Evolutionary conservation across 495 filamentous ascomycete genomes (phyloP).

Genomic region (Cudoniella acicularis): DNA sequence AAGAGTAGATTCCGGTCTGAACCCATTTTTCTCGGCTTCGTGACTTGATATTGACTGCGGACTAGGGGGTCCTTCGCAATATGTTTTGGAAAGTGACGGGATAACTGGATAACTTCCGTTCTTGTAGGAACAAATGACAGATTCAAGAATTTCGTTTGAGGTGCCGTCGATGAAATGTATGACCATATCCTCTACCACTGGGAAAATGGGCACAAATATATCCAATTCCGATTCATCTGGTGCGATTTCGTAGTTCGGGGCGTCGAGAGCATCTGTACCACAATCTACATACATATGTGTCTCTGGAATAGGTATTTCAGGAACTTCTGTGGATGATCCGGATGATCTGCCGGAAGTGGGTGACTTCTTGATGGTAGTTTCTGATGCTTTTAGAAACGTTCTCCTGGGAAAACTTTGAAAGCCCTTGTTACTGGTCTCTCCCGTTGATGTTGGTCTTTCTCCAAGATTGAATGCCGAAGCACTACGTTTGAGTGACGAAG

Average conservation of each 20-base stretch:
- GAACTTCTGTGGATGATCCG: constrained; percentile 4
- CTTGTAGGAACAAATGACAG: constrained; percentile 22
- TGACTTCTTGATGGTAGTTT: constrained; percentile 19
- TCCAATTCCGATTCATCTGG: neutral
- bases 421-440: neutral
- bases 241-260: neutral
- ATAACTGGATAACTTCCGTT: constrained; percentile 17
- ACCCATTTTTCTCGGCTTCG: neutral
- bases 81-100: neutral
- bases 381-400: constrained; percentile 15
- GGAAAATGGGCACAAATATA: constrained; percentile 20
- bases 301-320: neutral
- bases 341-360: neutral
- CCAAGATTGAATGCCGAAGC: neutral
- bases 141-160: constrained; percentile 17
- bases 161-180: constrained; percentile 14
- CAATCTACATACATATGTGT: constrained; percentile 15
- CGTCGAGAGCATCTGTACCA: constrained; percentile 15
- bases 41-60: neutral
- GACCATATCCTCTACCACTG: constrained; percentile 24
- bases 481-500: neutral
- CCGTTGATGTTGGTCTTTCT: neutral
- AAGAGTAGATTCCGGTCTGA: neutral
- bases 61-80: neutral
- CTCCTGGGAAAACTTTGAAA: neutral